Evolutionary conservation across 805 yeast species (phyloP), one percentile per base, ranked within the genome.

Genomic region (Saturnispora bothae): DNA sequence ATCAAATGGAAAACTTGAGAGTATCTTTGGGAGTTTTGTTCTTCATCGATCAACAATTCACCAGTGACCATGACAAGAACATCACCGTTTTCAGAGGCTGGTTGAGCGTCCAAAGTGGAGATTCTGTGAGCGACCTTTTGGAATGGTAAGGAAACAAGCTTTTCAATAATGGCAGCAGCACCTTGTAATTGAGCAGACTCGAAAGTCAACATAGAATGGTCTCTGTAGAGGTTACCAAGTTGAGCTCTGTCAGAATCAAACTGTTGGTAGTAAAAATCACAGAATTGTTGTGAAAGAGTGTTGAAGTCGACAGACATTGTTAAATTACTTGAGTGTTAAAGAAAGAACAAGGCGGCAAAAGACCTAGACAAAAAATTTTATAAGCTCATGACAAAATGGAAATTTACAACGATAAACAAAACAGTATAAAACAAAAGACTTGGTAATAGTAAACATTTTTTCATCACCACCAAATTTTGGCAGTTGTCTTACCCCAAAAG

Each of bases 41-140:
- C 97, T 47, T 89, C 97, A 60, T 92, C 98, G 48, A 81, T 71
- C 52, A 86, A 64, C 48, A 92, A 73, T 63, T 84, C 96, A 47
- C 98, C 98, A 39, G 98, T 92, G 52, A 92, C 96, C 92, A 92
- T 80, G 38, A 89, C 97, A 52, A 92, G 70, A 40, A 92, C 94
- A 58, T 89, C 96, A 45, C 92, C 89, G 51, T 68, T 74, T 42
- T 94, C 84, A 41, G 95, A 81, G 28, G 94, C 95, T 35, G 98
- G 98, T 66, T 92, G 98, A 33, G 97, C 97, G 56, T 92, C 97
- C 56, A 92, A 73, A 31, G 97, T 89, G 39, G 94, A 78, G 57
- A 92, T 81, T 66, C 94, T 74, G 69, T 92, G 99, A 36, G 75
- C 80, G 41, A 92, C 96, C 65, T 86, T 86, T 59, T 73, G 80